Percentiles rank a stretch among this genome's conserved stretches.
Evolutionary conservation across 2,329 filamentous ascomycete species (phyloP).

Genomic region (Hypoxylon sp.): DNA sequence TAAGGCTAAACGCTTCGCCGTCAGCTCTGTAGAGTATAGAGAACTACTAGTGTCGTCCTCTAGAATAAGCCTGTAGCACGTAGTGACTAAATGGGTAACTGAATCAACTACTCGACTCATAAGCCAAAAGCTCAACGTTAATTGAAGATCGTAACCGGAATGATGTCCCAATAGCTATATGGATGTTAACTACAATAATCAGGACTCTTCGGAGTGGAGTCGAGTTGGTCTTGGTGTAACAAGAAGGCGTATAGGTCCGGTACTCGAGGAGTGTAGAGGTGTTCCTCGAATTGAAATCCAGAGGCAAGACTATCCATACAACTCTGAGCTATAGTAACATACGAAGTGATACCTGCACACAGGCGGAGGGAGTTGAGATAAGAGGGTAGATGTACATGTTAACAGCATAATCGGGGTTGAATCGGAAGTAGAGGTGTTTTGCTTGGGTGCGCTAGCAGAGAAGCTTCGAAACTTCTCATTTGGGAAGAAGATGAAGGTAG

Average conservation of each 20-base stretch:
- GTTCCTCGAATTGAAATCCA: background rate
- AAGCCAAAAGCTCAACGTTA: too few relatives aligned
- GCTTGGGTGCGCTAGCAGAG: background rate
- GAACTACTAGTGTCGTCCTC: too few relatives aligned
- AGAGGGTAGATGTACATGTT: background rate
- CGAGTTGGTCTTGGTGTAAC: too few relatives aligned
- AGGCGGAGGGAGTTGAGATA: background rate
- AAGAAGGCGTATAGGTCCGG: background rate
- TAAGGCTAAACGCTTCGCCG: background rate
- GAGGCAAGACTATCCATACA: too few relatives aligned
- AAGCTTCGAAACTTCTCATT: background rate
- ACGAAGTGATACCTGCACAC: background rate
- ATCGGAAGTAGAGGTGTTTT: background rate
- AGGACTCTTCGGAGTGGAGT: too few relatives aligned
- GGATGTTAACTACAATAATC: background rate
- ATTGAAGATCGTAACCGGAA: background rate
- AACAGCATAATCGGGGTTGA: slow-evolving; percentile 1
- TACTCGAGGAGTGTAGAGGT: background rate
- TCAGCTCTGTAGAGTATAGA: background rate
- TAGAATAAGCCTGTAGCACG: background rate
- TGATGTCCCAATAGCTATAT: background rate
- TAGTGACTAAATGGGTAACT: too few relatives aligned
- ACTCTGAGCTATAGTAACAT: background rate
- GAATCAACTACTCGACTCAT: too few relatives aligned
- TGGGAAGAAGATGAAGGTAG: background rate